phyloP scores from a whole-genome alignment of 306 rosid genomes.

The Rubus parviflorus region DNA sequence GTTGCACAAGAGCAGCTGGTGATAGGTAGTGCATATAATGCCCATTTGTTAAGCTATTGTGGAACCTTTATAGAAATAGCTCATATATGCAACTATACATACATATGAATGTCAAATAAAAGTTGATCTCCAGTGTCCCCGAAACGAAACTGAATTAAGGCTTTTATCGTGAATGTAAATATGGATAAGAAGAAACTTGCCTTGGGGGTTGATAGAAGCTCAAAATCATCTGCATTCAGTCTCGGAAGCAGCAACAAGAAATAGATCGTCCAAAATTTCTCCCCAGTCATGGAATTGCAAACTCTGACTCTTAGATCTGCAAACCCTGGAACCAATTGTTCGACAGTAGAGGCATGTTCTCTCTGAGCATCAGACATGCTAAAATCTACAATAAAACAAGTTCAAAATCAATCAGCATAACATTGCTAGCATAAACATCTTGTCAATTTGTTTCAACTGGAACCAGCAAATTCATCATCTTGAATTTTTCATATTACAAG shows the following conservation, averaged over 20 bases:
- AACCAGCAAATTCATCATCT: neutral
- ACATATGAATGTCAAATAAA: neutral
- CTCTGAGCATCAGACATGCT: slow-evolving; percentile 69
- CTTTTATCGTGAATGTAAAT: slow-evolving; percentile 7
- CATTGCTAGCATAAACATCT: neutral
- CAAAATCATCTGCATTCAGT: slow-evolving; percentile 58
- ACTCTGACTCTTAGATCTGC: slow-evolving; percentile 55
- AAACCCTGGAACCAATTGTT: slow-evolving; percentile 61
- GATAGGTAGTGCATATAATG: neutral
- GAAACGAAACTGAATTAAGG: neutral
- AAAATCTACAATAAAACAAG: slow-evolving; percentile 61
- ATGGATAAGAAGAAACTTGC: slow-evolving; percentile 38
- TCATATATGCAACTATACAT: neutral
- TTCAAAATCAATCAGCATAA: neutral
- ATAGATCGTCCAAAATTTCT: slow-evolving; percentile 84
- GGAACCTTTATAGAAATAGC: neutral
- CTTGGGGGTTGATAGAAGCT: slow-evolving; percentile 65
- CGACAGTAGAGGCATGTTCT: slow-evolving; percentile 64
- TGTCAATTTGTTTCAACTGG: neutral
- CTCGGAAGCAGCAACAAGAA: slow-evolving; percentile 78
- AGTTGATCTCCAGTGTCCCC: slow-evolving; percentile 1
- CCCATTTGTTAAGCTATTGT: neutral
- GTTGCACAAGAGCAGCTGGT: neutral
- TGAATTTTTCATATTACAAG: neutral
- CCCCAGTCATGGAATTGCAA: slow-evolving; percentile 67